phyloP scores from a whole-genome alignment of 75 land plant genomes.

The Selaginella moellendorffii region DNA sequence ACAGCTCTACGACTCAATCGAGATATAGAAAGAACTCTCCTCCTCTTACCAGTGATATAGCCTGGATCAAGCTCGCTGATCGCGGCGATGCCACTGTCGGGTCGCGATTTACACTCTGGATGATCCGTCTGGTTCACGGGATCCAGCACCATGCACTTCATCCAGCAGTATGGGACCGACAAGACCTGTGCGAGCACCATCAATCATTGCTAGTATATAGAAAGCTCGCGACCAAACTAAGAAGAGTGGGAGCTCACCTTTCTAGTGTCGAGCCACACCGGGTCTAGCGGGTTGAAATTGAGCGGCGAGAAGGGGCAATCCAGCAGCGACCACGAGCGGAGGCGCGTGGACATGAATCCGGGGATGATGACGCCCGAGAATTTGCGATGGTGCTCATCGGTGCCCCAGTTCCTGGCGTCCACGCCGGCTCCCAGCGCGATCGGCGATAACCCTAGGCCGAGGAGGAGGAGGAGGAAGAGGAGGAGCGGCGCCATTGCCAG shows the following conservation, averaged over 20 bases:
- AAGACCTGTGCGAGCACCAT: slow-evolving; percentile 43
- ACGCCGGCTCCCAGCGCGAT: slow-evolving; percentile 7
- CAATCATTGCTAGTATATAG: no score
- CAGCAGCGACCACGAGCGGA: slow-evolving; percentile 88
- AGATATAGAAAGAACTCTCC: background rate
- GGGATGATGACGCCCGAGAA: slow-evolving; percentile 90
- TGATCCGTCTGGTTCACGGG: slow-evolving; percentile 94
- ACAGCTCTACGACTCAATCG: background rate
- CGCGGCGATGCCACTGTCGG: slow-evolving; percentile 91
- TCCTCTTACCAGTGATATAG: slow-evolving; percentile 68
- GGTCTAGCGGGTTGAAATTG: slow-evolving; percentile 94
- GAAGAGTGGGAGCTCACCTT: slow-evolving; percentile 32
- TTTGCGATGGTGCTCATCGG: slow-evolving; percentile 25
- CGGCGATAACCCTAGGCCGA: no score
- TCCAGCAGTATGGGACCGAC: slow-evolving; percentile 94
- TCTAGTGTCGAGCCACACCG: slow-evolving; percentile 92
- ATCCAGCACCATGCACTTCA: slow-evolving; percentile 89
- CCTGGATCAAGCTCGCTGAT: slow-evolving; percentile 98
- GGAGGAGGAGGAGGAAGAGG: no score
- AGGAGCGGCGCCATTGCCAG: no score
- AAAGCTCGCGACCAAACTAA: no score
- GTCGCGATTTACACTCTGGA: slow-evolving; percentile 93
- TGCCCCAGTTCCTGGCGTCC: slow-evolving; percentile 24
- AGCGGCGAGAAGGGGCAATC: slow-evolving; percentile 99
- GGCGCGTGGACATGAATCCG: slow-evolving; percentile 95